Evolutionary conservation across 2,329 filamentous ascomycete genomes (phyloP).

Genomic region (Ophiostoma pallidulum): DNA sequence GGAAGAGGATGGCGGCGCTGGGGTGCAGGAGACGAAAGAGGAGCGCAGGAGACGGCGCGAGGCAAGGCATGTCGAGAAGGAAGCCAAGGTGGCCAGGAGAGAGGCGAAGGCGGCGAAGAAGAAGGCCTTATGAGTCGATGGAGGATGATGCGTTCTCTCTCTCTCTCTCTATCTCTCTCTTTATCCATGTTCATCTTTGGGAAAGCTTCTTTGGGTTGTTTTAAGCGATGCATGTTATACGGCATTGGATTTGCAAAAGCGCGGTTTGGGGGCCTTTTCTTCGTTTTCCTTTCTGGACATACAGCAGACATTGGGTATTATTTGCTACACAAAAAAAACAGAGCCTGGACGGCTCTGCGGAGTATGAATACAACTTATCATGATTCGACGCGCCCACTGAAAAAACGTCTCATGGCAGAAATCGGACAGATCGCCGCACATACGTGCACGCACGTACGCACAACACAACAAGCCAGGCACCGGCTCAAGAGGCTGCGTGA

Average conservation of each 20-base stretch:
- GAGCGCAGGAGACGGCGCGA: conserved; percentile 31
- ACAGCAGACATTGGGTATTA: not conserved
- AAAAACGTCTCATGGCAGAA: no score
- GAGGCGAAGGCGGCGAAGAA: not conserved
- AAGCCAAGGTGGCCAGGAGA: conserved; percentile 15
- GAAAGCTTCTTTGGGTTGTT: not conserved
- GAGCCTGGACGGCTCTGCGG: no score
- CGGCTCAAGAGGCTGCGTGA: conserved; percentile 6
- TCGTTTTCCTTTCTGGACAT: not conserved
- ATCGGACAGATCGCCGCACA: no score
- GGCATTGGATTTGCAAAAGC: no score
- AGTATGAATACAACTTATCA: no score
- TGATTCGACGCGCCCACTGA: no score
- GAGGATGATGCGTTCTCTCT: no score
- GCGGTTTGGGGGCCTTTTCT: no score
- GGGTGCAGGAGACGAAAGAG: conserved; percentile 41
- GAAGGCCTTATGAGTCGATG: no score
- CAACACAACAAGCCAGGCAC: conserved; percentile 19
- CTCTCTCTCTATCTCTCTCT: not conserved
- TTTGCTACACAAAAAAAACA: conserved; percentile 13
- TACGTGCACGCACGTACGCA: no score
- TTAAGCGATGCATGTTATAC: no score
- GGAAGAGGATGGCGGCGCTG: not conserved
- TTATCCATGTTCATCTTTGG: no score
- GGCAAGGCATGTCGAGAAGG: conserved; percentile 20